These are phyloP conservation scores for Umbilicaria muhlenbergii DNA, from an alignment of 495 filamentous ascomycete genomes.

Conservation along the genomic window DNA sequence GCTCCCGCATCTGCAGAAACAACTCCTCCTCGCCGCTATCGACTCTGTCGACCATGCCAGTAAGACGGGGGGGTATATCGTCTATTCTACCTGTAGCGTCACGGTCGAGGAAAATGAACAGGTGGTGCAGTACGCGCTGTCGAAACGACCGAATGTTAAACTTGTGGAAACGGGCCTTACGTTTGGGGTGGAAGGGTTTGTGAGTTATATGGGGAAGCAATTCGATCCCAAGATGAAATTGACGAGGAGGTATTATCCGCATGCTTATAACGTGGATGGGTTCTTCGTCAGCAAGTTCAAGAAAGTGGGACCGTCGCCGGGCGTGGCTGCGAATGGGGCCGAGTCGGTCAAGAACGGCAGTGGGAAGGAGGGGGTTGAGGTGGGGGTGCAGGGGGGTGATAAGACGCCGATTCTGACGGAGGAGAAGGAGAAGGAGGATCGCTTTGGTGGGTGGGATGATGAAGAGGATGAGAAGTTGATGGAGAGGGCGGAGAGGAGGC, in stretches of 20 bases:
- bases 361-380: conserved; percentile 11
- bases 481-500: conserved; percentile 39
- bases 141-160: conserved; percentile 80
- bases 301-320: conserved; percentile 65
- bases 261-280: conserved; percentile 91
- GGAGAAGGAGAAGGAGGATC: conserved; percentile 24
- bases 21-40: conserved; percentile 82
- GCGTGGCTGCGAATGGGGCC: conserved; percentile 21
- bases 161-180: conserved; percentile 83
- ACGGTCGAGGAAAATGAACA: conserved; percentile 88
- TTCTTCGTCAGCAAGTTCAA: conserved; percentile 98
- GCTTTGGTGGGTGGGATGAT: conserved; percentile 51
- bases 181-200: conserved; percentile 90
- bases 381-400: conserved; percentile 20
- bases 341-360: conserved; percentile 9
- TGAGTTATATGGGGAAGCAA: conserved; percentile 68
- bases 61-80: conserved; percentile 84
- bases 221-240: conserved; percentile 76
- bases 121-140: conserved; percentile 85
- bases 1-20: conserved; percentile 86
- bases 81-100: conserved; percentile 86
- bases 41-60: conserved; percentile 77
- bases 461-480: conserved; percentile 44
- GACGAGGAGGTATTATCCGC: conserved; percentile 83
- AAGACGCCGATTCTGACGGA: conserved; percentile 32